Percentiles rank a stretch among this genome's conserved stretches.
Evolutionary conservation across 305 asterid genomes (phyloP).

Genomic region (Coffea humblotiana): DNA sequence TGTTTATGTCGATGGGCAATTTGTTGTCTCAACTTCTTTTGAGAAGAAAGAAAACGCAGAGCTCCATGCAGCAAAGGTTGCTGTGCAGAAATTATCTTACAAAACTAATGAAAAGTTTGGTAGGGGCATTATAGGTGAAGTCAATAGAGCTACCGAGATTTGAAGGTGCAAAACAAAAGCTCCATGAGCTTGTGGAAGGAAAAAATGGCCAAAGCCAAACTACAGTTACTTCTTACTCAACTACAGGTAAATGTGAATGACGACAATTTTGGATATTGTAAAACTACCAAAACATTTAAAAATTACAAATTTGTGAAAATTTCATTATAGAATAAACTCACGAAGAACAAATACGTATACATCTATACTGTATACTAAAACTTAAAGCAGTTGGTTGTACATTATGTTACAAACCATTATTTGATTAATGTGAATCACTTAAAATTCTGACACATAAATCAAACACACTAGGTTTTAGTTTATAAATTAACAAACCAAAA

Average conservation of each 20-base stretch:
- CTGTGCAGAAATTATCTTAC: constrained; percentile 44
- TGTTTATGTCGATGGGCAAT: constrained; percentile 60
- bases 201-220: constrained; percentile 68
- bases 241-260: not conserved
- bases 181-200: constrained; percentile 70
- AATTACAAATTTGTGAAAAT: too few relatives aligned
- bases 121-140: constrained; percentile 14
- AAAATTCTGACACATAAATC: too few relatives aligned
- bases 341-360: too few relatives aligned
- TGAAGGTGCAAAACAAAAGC: constrained; percentile 66
- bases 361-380: too few relatives aligned
- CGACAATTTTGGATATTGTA: too few relatives aligned
- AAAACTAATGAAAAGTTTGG: constrained; percentile 9
- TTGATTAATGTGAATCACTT: too few relatives aligned
- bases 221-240: constrained; percentile 47
- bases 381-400: too few relatives aligned
- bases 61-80: constrained; percentile 79
- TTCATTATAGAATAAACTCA: too few relatives aligned
- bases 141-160: constrained; percentile 45
- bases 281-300: too few relatives aligned
- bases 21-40: constrained; percentile 58
- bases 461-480: too few relatives aligned
- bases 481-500: too few relatives aligned
- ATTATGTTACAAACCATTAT: too few relatives aligned
- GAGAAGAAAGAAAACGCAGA: constrained; percentile 68